Base-by-base conservation (phyloP, 768 basidiomycete genomes). In the Suillus decipiens region DNA sequence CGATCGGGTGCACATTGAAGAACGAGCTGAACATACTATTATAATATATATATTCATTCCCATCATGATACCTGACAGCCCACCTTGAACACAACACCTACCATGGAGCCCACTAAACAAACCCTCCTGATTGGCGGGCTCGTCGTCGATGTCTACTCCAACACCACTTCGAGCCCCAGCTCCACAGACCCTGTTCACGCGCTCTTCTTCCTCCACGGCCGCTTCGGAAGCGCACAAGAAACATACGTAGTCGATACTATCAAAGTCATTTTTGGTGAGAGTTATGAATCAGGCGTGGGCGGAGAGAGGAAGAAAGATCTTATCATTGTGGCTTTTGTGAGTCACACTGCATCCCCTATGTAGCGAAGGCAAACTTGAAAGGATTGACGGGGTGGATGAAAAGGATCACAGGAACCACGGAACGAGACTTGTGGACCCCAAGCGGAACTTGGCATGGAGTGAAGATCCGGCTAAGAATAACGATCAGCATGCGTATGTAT, bases 391-490 rank as follows among this genome's bases (percentile, higher is more conserved):
- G 22, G 45, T 7, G 43, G 43, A n/a, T 11, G 43, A 9, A 41
- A 48, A 74, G 75, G 73, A 74, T 36, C 73, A 76, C 50, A 75
- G 75, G 19, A 76, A 76, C 48, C 73, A 74, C 14, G 73, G 73
- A 55, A 62, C 41, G 24, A 71, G 73, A 54, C 67, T 74, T 12
- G 15, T 74, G 22, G 70, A 75, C 14, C 55, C 65, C 8, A 15
- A 57, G 17, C 68, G 71, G 37, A 74, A 74, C 62, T 31, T 73
- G 36, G 67, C 43, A 17, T 74, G 73, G 73, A 50, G 66, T 60
- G 54, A 61, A 43, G 66, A 75, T 11, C 73, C 67, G 7, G 54
- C 61, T 4, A 67, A 24, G 54, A 68, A 64, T 37, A 74, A 74
- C 15, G 66, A 69, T 39, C 66, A 63, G 0, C 73, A 74, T 57